Conservation (phyloP, 2,329 filamentous ascomycete genomes). For the Aspergillus eucalypticola region DNA sequence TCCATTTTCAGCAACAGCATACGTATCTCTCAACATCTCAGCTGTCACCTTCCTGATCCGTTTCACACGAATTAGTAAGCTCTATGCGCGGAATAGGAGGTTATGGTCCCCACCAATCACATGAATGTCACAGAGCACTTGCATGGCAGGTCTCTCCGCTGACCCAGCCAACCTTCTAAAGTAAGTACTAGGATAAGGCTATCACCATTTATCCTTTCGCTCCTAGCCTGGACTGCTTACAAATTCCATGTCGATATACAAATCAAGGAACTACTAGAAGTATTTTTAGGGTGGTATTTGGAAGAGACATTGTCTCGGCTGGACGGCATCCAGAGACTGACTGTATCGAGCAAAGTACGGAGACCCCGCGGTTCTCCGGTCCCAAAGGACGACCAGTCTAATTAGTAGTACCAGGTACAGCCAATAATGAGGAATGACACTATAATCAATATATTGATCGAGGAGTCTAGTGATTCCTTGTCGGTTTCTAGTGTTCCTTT, state of each 20-base stretch:
- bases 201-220: not conserved
- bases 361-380: not conserved
- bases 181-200: too few relatives aligned
- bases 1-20: too few relatives aligned
- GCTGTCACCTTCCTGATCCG: not conserved
- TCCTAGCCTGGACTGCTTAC: not conserved
- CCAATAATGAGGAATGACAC: not conserved
- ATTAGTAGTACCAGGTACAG: too few relatives aligned
- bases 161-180: too few relatives aligned
- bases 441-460: not conserved
- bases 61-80: not conserved
- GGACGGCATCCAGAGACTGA: too few relatives aligned
- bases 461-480: too few relatives aligned
- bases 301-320: too few relatives aligned
- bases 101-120: not conserved
- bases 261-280: too few relatives aligned
- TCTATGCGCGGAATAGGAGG: not conserved
- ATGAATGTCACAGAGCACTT: not conserved
- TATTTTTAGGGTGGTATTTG: too few relatives aligned
- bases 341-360: not conserved
- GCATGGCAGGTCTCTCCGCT: not conserved
- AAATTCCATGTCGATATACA: too few relatives aligned
- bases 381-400: too few relatives aligned
- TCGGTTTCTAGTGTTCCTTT: not conserved
- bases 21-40: not conserved